Percentiles rank a stretch among this genome's conserved stretches.
phyloP scores from a whole-genome alignment of 192 early-diverging fungal genomes.

The Dissophora ornata region DNA sequence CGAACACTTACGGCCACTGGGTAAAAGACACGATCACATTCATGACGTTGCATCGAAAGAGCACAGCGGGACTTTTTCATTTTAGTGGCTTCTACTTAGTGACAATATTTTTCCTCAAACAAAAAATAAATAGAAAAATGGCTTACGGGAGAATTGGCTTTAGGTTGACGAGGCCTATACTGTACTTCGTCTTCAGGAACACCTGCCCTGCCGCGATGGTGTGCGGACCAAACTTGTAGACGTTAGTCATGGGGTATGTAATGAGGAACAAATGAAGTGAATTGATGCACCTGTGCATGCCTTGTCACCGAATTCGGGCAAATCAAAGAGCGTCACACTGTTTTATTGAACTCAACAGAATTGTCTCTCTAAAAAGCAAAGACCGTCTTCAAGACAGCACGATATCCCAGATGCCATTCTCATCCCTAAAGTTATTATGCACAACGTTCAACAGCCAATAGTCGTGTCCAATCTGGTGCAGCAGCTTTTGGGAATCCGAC shows the following conservation, averaged over 20 bases:
- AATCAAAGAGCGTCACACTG: too few species aligned
- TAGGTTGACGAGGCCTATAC: constrained; percentile 89
- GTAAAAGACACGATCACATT: too few species aligned
- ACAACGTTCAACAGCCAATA: constrained; percentile 87
- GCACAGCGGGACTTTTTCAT: too few species aligned
- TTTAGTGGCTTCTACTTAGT: too few species aligned
- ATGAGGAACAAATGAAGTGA: not conserved
- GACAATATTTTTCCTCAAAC: too few species aligned
- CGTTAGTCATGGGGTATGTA: not conserved
- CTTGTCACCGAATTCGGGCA: too few species aligned
- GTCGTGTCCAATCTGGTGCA: constrained; percentile 69
- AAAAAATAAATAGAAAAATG: not conserved
- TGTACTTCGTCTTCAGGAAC: constrained; percentile 78
- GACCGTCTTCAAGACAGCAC: constrained; percentile 48
- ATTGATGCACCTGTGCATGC: not conserved
- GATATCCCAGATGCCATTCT: constrained; percentile 60
- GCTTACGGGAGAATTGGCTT: constrained; percentile 88
- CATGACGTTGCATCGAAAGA: not conserved
- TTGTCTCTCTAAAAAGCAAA: too few species aligned
- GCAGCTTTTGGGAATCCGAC: constrained; percentile 68
- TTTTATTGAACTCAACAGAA: too few species aligned
- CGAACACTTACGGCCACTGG: constrained; percentile 15
- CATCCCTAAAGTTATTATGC: constrained; percentile 78
- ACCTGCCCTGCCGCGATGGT: constrained; percentile 75
- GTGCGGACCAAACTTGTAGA: constrained; percentile 69